Evolutionary conservation across 176 grass and related monocot genomes (phyloP).

Genomic region (Aegilops sharonensis): DNA sequence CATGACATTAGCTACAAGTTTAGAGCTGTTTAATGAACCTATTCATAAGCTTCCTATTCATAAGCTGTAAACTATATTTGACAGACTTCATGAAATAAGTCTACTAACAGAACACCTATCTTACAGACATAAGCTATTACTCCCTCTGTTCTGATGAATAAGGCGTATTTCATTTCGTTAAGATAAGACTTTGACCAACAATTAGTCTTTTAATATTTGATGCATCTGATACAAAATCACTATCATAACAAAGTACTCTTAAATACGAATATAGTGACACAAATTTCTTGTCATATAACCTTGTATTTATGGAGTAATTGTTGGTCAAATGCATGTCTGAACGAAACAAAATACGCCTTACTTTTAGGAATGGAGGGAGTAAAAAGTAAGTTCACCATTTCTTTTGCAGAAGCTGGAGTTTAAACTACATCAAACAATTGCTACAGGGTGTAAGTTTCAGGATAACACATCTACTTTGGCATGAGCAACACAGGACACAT

Average conservation of each 20-base stretch:
- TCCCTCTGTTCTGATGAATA: too few relatives aligned
- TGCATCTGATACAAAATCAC: too few relatives aligned
- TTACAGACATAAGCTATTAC: not conserved
- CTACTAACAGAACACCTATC: not conserved
- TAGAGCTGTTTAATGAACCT: not conserved
- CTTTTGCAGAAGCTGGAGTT: not conserved
- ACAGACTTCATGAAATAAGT: not conserved
- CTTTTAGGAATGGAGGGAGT: too few relatives aligned
- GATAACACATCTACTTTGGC: not conserved
- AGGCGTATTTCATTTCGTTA: too few relatives aligned
- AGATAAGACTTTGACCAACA: too few relatives aligned
- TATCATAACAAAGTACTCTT: too few relatives aligned
- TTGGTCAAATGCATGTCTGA: too few relatives aligned
- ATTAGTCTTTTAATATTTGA: too few relatives aligned
- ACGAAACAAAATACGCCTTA: too few relatives aligned
- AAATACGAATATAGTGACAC: too few relatives aligned
- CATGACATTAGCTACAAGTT: not conserved
- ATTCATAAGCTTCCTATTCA: not conserved
- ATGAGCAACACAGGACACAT: not conserved
- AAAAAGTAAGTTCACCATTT: conserved; percentile 9
- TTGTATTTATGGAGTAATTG: too few relatives aligned
- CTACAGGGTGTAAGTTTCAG: not conserved
- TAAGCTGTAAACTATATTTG: conserved; percentile 2
- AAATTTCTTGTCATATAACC: too few relatives aligned
- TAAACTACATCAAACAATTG: not conserved